Percentiles rank a stretch among this genome's conserved stretches.
Evolutionary conservation across 192 early-diverging fungal species (phyloP).

Genomic region (Dissophora globulifera): DNA sequence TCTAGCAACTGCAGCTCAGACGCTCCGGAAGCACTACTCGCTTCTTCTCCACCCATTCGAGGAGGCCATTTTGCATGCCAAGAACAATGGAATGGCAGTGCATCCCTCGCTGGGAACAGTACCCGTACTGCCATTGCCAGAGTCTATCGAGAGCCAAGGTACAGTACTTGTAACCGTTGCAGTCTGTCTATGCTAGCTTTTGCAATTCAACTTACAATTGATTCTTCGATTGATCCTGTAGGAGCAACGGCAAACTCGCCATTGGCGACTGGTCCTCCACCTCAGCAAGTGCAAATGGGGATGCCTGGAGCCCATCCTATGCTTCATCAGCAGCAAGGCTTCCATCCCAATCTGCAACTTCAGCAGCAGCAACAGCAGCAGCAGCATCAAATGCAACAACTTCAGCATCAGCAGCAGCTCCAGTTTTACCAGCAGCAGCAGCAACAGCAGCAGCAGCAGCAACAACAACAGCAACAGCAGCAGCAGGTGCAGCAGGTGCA

Average conservation of each 20-base stretch:
- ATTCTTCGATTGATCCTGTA: background rate
- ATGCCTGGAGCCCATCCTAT: conserved; percentile 27
- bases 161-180: background rate
- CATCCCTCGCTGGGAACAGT: conserved; percentile 40
- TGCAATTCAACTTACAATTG: background rate
- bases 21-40: conserved; percentile 49
- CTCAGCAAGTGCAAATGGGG: conserved; percentile 26
- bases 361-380: conserved; percentile 33
- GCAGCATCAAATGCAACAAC: conserved; percentile 18
- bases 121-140: conserved; percentile 37
- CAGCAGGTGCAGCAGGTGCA: conserved; percentile 33
- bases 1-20: conserved; percentile 48
- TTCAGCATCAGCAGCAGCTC: conserved; percentile 23
- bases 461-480: conserved; percentile 35
- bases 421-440: conserved; percentile 37
- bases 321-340: conserved; percentile 27
- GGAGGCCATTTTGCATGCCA: conserved; percentile 34
- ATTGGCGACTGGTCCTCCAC: background rate
- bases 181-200: too few relatives aligned
- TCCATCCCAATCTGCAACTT: conserved; percentile 19
- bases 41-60: conserved; percentile 49
- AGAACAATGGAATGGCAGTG: conserved; percentile 32
- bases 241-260: background rate
- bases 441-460: conserved; percentile 45
- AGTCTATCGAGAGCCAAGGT: conserved; percentile 42